Percentiles rank a stretch among this genome's conserved stretches.
These are phyloP conservation scores for Trypanosoma caninum DNA, from an alignment of 208 protist genomes.

Conservation along the genomic window DNA sequence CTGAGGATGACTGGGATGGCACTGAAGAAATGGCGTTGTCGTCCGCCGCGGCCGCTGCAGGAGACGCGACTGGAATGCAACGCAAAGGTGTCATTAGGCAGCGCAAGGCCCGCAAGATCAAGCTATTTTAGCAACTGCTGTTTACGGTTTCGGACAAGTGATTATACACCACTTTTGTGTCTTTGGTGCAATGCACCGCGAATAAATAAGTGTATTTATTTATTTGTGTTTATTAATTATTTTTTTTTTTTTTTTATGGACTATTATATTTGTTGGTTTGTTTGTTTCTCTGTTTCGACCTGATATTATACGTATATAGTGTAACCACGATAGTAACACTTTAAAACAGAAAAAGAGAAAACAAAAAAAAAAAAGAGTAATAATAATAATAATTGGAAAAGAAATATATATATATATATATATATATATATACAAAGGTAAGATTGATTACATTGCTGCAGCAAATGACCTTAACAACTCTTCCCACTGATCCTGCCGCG, in stretches of 20 bases:
- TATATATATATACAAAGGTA: neutral
- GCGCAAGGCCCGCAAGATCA: constrained; percentile 89
- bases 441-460: too few species aligned
- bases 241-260: constrained; percentile 3
- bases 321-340: neutral
- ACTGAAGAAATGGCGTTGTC: constrained; percentile 41
- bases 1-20: constrained; percentile 71
- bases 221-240: neutral
- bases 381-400: neutral
- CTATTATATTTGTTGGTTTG: neutral
- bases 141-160: too few species aligned
- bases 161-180: neutral
- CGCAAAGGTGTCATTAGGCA: constrained; percentile 82
- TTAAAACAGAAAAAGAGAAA: neutral
- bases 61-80: constrained; percentile 36
- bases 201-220: neutral
- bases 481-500: constrained; percentile 19
- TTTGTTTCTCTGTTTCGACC: constrained; percentile 5
- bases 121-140: constrained; percentile 56
- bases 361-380: neutral
- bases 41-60: constrained; percentile 24
- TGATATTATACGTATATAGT: too few species aligned
- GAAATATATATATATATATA: neutral
- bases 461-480: constrained; percentile 4
- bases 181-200: neutral